Conservation (phyloP, 1,284 basidiomycete genomes). For the Gymnopus androsaceus region DNA sequence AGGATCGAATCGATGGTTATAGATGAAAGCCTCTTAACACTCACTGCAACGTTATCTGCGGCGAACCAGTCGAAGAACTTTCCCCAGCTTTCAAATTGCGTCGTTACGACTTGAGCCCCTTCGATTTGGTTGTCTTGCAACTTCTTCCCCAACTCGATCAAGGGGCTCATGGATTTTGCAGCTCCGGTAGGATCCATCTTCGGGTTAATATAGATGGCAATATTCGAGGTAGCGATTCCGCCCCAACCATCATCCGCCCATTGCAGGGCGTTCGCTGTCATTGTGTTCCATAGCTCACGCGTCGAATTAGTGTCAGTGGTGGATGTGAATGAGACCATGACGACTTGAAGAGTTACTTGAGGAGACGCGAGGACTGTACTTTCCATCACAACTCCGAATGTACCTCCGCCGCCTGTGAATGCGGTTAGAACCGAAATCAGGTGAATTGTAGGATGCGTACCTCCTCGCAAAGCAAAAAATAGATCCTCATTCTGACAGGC, state of each 20-base stretch:
- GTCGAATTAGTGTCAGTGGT: slow-evolving; percentile 9
- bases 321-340: slow-evolving; percentile 20
- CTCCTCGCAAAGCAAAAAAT: slow-evolving; percentile 47
- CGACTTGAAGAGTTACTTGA: slow-evolving; percentile 21
- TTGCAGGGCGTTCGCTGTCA: slow-evolving; percentile 28
- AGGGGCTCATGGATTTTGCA: slow-evolving; percentile 39
- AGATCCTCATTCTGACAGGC: slow-evolving; percentile 42
- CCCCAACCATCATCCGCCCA: slow-evolving; percentile 43
- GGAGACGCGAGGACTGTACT: slow-evolving; percentile 24
- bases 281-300: slow-evolving; percentile 22
- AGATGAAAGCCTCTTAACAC: slow-evolving; percentile 5
- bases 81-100: slow-evolving; percentile 39
- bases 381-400: slow-evolving; percentile 29
- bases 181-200: slow-evolving; percentile 32
- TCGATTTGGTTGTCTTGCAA: slow-evolving; percentile 29
- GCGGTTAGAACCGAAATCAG: background rate
- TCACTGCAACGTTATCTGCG: slow-evolving; percentile 24
- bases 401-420: slow-evolving; percentile 25
- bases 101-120: slow-evolving; percentile 30
- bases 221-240: slow-evolving; percentile 20
- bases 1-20: slow-evolving; percentile 1
- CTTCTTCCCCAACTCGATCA: slow-evolving; percentile 38
- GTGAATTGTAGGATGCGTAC: slow-evolving; percentile 18
- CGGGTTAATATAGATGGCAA: slow-evolving; percentile 20
- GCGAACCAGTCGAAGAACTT: slow-evolving; percentile 42